Percentiles rank a stretch among this genome's conserved stretches.
These are phyloP conservation scores for Penicillium corylophilum DNA, from an alignment of 2,329 filamentous ascomycete genomes.

Conservation along the genomic window DNA sequence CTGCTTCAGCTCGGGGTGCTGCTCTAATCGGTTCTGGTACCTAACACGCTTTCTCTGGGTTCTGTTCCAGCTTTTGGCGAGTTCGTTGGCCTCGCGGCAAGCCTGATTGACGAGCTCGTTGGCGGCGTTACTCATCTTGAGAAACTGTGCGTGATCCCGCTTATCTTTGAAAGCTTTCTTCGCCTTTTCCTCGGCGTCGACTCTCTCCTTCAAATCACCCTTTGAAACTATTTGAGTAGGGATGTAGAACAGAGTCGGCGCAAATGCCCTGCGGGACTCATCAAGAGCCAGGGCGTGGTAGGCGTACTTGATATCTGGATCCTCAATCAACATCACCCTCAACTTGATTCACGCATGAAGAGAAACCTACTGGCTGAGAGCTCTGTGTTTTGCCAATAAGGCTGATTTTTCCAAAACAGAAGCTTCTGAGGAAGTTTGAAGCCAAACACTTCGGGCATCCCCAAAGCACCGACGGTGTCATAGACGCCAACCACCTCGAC, in stretches of 20 bases:
- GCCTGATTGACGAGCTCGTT: slow-evolving; percentile 16
- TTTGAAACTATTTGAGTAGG: slow-evolving; percentile 22
- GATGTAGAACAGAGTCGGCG: slow-evolving; percentile 55
- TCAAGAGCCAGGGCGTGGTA: slow-evolving; percentile 43
- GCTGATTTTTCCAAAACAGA: neutral
- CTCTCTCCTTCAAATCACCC: slow-evolving; percentile 7
- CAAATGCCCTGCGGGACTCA: slow-evolving; percentile 46
- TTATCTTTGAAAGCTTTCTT: slow-evolving; percentile 5
- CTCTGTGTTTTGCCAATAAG: slow-evolving; percentile 18
- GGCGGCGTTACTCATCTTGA: slow-evolving; percentile 14
- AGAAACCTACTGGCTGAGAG: slow-evolving; percentile 16
- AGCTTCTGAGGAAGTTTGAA: slow-evolving; percentile 15
- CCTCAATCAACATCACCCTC: neutral
- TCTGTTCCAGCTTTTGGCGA: slow-evolving; percentile 14
- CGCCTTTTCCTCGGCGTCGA: slow-evolving; percentile 4
- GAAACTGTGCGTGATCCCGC: slow-evolving; percentile 9
- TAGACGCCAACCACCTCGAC: slow-evolving; percentile 35
- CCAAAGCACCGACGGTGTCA: slow-evolving; percentile 35
- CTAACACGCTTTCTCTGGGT: slow-evolving; percentile 11
- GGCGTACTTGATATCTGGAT: slow-evolving; percentile 34
- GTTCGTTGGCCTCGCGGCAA: slow-evolving; percentile 11
- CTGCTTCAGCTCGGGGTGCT: slow-evolving; percentile 45
- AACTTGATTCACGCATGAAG: neutral
- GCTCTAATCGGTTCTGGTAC: slow-evolving; percentile 10
- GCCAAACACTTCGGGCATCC: slow-evolving; percentile 28